Evolutionary conservation across 345 rosid genomes (phyloP).

Genomic region (Turnera subulata): DNA sequence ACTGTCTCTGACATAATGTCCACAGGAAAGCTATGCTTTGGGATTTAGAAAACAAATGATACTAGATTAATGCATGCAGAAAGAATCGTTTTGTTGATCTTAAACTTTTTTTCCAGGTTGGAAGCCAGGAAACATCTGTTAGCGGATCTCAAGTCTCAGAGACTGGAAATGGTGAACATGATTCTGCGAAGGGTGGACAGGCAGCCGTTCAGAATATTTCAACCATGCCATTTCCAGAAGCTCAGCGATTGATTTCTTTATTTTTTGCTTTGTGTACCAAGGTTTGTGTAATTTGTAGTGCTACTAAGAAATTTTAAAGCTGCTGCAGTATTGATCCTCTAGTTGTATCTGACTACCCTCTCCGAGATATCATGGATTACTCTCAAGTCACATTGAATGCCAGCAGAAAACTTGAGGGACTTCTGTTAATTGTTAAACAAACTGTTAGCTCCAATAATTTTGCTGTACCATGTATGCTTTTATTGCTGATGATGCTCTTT

Average conservation of each 20-base stretch:
- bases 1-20: too few species aligned
- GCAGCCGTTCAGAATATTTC: conserved; percentile 39
- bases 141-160: conserved; percentile 47
- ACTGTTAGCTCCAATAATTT: too few species aligned
- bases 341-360: neutral
- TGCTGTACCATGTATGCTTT: too few species aligned
- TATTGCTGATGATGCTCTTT: conserved; percentile 24
- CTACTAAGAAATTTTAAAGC: conserved; percentile 12
- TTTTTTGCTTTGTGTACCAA: conserved; percentile 91
- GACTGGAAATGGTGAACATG: conserved; percentile 46
- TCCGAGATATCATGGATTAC: too few species aligned
- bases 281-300: conserved; percentile 38
- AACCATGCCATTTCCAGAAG: conserved; percentile 60
- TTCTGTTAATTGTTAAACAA: too few species aligned
- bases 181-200: conserved; percentile 37
- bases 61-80: neutral
- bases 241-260: conserved; percentile 80
- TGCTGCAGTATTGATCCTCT: neutral
- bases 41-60: neutral
- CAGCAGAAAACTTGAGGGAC: too few species aligned
- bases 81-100: neutral
- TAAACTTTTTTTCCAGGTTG: conserved; percentile 36
- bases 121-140: conserved; percentile 46
- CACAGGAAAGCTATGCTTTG: neutral
- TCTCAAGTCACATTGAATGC: too few species aligned